Conservation (phyloP, 805 yeast species). For the Nematodospora valgi region DNA sequence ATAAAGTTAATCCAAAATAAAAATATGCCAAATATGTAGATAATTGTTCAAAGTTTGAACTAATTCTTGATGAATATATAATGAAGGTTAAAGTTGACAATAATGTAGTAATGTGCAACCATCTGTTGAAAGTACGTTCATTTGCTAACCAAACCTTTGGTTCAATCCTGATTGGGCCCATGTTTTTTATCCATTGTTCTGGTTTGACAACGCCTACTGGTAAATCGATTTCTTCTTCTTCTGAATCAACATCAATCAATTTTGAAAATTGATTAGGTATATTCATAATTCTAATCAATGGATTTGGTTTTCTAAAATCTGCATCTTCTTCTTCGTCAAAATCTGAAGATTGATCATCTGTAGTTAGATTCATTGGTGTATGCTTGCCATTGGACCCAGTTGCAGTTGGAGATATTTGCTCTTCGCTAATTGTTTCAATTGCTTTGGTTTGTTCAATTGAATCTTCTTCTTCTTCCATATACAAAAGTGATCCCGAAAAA, state of each 20-base stretch:
- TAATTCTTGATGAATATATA: conserved; percentile 69
- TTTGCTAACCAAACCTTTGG: conserved; percentile 98
- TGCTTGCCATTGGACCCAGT: not conserved
- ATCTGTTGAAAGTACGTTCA: conserved; percentile 93
- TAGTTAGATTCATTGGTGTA: conserved; percentile 8
- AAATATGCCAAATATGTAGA: conserved; percentile 73
- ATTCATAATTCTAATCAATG: conserved; percentile 19
- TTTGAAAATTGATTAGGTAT: conserved; percentile 28
- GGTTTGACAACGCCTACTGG: conserved; percentile 93
- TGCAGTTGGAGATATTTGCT: conserved; percentile 4
- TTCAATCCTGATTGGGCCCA: conserved; percentile 91
- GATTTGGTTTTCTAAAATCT: conserved; percentile 9
- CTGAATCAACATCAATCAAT: conserved; percentile 69
- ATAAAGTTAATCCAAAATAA: conserved; percentile 77
- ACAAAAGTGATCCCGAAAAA: conserved; percentile 32
- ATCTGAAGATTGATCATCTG: conserved; percentile 24
- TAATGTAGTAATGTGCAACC: conserved; percentile 88
- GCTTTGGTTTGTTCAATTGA: conserved; percentile 10
- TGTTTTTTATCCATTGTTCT: conserved; percentile 70
- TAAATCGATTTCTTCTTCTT: conserved; percentile 73
- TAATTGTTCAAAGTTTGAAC: conserved; percentile 58
- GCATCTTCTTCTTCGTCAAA: conserved; percentile 30
- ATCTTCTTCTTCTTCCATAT: conserved; percentile 11
- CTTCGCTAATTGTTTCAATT: conserved; percentile 47
- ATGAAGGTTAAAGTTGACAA: conserved; percentile 83